Conservation (phyloP, 495 filamentous ascomycete species). For the Penicillium arizonense region DNA sequence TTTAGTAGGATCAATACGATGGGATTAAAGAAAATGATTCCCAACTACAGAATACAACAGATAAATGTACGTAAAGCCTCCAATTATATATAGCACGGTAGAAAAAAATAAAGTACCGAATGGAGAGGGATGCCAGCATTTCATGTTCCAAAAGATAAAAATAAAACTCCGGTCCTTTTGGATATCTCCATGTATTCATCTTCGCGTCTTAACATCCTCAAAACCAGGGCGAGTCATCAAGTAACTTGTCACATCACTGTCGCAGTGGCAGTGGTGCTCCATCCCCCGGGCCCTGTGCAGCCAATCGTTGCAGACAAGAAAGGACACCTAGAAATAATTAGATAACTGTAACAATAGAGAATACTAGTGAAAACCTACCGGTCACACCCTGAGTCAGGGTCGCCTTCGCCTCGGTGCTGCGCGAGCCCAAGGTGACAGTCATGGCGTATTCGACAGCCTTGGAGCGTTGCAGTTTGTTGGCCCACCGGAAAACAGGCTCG, state of each 20-base stretch:
- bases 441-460: constrained; percentile 63
- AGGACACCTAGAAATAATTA: constrained; percentile 27
- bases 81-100: background rate
- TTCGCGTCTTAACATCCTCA: constrained; percentile 4
- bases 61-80: background rate
- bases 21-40: too few relatives aligned
- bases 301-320: constrained; percentile 32
- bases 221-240: background rate
- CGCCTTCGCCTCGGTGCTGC: constrained; percentile 82
- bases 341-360: background rate
- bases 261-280: background rate
- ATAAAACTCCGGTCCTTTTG: constrained; percentile 13
- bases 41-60: background rate
- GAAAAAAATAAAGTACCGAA: background rate
- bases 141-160: constrained; percentile 3
- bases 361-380: constrained; percentile 39
- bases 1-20: too few relatives aligned
- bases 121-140: constrained; percentile 2
- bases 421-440: constrained; percentile 78
- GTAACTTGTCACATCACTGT: background rate
- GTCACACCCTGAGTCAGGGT: constrained; percentile 89
- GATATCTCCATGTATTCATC: constrained; percentile 14
- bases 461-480: constrained; percentile 63
- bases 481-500: constrained; percentile 91
- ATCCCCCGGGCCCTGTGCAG: constrained; percentile 1